Base-by-base conservation (phyloP, 108 stramenopile species). In the Pseudonitzschia delicatissima region DNA sequence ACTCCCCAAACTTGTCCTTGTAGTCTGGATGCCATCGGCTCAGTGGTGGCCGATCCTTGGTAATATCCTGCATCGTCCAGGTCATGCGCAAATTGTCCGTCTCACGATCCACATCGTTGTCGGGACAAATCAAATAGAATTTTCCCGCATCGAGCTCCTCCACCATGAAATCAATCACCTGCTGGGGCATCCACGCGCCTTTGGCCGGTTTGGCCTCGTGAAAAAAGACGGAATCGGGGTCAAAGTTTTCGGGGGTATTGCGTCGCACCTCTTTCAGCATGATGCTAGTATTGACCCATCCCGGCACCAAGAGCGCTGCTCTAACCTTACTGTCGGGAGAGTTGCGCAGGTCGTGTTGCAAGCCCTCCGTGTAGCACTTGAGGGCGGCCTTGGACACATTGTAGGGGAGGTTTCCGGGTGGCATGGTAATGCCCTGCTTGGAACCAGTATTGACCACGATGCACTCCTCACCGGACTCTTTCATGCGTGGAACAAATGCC, bases 391-490 rank as follows among this genome's bases (percentile, higher is more conserved):
- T 84, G 70, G 63, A 66, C 64, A 81, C 67, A 49, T 84, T 84
- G 69, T 81, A 84, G 4, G 74, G 62, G 9, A 84, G 39, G 59
- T 84, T 84, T 31, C 83, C 83, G 1, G 83, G 83, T 29, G 83
- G 83, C 70, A 72, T 79, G 27, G 83, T 84, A 44, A 84, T 84
- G 28, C 83, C 83, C 53, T 84, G 83, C 57, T 84, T 84, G 33
- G 77, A 78, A 53, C 83, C 83, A 48, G 83, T 84, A 63, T 84
- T 84, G 57, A 84, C 77, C 26, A 84, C 65, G 39, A 81, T 62
- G 9, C 77, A 70, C 12, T 62, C 61, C 39, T 81, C 58, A n/a
- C 67, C 67, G 9, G 73, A 75, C 18, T 42, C 80, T 34, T 78
- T 74, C 83, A 84, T 84, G 35, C 66, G 72, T 31, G 83, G 83